phyloP scores from a whole-genome alignment of 1,284 basidiomycete genomes.

The Cryptococcus sp. region DNA sequence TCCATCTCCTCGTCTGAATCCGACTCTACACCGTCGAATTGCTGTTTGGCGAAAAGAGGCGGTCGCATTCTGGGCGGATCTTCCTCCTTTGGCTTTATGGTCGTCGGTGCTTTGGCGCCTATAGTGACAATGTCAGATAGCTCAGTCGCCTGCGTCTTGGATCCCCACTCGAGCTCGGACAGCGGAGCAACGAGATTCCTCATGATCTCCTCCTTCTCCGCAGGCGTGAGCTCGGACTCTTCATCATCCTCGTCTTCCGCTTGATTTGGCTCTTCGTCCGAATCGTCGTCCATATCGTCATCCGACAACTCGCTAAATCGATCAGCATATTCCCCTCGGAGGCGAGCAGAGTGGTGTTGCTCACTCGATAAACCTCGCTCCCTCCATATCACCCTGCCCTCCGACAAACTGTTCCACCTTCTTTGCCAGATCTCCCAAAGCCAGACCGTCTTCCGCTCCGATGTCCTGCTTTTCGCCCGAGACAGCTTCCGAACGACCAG shows the following conservation, averaged over 20 bases:
- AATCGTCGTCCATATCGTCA: constrained; percentile 43
- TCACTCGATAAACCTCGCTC: constrained; percentile 81
- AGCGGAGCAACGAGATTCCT: constrained; percentile 46
- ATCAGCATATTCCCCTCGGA: constrained; percentile 3
- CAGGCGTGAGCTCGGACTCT: constrained; percentile 10
- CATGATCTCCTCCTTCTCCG: constrained; percentile 38
- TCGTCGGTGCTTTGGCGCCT: neutral
- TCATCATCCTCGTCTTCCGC: constrained; percentile 36
- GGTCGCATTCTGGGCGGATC: constrained; percentile 51
- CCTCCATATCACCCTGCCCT: constrained; percentile 76
- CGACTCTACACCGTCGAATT: constrained; percentile 72
- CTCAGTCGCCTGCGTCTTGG: constrained; percentile 14
- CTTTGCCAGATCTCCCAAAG: constrained; percentile 66
- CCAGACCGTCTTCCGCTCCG: constrained; percentile 58
- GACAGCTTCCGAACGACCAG: constrained; percentile 11
- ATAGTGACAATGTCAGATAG: neutral
- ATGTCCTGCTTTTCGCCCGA: constrained; percentile 51
- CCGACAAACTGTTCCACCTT: constrained; percentile 83
- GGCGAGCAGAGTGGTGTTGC: constrained; percentile 31
- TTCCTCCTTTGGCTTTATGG: constrained; percentile 5
- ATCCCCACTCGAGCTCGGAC: constrained; percentile 47
- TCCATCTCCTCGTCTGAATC: constrained; percentile 73
- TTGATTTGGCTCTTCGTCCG: too few relatives aligned
- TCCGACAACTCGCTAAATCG: constrained; percentile 46
- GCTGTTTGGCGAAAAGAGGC: constrained; percentile 70